Percentiles rank a stretch among this genome's conserved stretches.
These are phyloP conservation scores for Oryza officinalis DNA, from an alignment of 176 grass and related monocot genomes.

Conservation along the genomic window DNA sequence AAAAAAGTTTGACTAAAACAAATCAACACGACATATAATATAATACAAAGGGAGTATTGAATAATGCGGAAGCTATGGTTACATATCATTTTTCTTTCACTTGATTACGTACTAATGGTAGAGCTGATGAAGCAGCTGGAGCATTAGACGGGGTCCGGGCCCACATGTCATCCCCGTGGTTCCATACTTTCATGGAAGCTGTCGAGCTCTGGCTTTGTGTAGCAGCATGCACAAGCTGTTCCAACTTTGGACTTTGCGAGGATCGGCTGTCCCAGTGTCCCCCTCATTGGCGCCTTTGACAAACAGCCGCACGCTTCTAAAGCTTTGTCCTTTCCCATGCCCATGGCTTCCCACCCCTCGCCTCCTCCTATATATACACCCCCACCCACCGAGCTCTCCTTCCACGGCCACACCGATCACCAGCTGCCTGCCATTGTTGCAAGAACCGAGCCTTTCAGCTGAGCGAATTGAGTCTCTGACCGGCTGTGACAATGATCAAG, in stretches of 20 bases:
- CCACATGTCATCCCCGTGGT: not conserved
- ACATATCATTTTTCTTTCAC: too few relatives aligned
- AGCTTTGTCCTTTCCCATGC: conserved; percentile 51
- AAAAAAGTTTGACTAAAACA: too few relatives aligned
- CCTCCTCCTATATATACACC: conserved; percentile 45
- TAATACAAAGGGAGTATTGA: too few relatives aligned
- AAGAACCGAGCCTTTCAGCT: not conserved
- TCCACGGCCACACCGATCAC: not conserved
- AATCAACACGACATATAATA: too few relatives aligned
- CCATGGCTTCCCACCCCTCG: not conserved
- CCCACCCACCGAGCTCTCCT: not conserved
- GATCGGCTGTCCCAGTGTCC: conserved; percentile 27
- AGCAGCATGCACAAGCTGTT: not conserved
- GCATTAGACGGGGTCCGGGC: not conserved
- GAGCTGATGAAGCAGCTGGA: too few relatives aligned
- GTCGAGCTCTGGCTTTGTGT: not conserved
- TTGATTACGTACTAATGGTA: too few relatives aligned
- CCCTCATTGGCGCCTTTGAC: conserved; percentile 40
- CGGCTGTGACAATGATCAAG: conserved; percentile 62
- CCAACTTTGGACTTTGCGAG: conserved; percentile 41
- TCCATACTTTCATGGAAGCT: conserved; percentile 13
- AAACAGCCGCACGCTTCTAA: conserved; percentile 74
- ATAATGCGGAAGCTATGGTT: too few relatives aligned
- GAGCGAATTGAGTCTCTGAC: not conserved
- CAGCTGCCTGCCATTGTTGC: conserved; percentile 14